A percentile compares a stretch with the other conserved stretches of the same genome.
phyloP scores from a whole-genome alignment of 1,139 yeast genomes.

The Suhomyces taliae region DNA sequence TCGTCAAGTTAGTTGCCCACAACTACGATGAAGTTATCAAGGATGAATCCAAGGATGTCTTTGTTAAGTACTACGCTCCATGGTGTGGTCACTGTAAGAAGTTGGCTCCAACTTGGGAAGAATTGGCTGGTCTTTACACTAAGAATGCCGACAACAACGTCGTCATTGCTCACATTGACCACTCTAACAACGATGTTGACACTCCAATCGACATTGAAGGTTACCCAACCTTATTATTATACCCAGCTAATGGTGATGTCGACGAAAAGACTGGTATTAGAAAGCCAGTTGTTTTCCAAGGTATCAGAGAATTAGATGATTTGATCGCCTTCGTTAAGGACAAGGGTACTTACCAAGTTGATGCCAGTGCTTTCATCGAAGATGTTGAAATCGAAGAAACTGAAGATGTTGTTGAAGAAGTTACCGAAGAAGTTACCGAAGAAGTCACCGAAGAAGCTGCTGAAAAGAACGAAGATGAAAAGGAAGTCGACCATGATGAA shows the following conservation, averaged over 20 bases:
- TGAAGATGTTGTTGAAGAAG: conserved; percentile 16
- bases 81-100: conserved; percentile 99
- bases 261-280: conserved; percentile 51
- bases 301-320: conserved; percentile 73
- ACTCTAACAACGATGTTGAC: conserved; percentile 84
- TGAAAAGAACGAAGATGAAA: conserved; percentile 14
- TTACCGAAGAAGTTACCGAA: conserved; percentile 11
- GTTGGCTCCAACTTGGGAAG: conserved; percentile 90
- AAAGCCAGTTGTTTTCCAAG: conserved; percentile 68
- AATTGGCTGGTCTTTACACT: conserved; percentile 69
- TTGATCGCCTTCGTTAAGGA: conserved; percentile 70
- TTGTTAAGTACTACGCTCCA: conserved; percentile 95
- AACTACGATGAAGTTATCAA: conserved; percentile 71
- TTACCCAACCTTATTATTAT: conserved; percentile 89
- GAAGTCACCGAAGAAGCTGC: conserved; percentile 1
- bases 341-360: conserved; percentile 59
- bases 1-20: conserved; percentile 78
- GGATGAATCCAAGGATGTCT: conserved; percentile 76
- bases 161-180: conserved; percentile 83
- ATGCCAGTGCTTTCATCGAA: conserved; percentile 41
- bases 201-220: conserved; percentile 69
- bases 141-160: conserved; percentile 52
- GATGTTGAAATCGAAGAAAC: conserved; percentile 24
- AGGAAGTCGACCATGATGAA: conserved; percentile 43
- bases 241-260: conserved; percentile 84